Base-by-base conservation (phyloP, 2,329 filamentous ascomycete genomes). In the Colletotrichum spaethianum region DNA sequence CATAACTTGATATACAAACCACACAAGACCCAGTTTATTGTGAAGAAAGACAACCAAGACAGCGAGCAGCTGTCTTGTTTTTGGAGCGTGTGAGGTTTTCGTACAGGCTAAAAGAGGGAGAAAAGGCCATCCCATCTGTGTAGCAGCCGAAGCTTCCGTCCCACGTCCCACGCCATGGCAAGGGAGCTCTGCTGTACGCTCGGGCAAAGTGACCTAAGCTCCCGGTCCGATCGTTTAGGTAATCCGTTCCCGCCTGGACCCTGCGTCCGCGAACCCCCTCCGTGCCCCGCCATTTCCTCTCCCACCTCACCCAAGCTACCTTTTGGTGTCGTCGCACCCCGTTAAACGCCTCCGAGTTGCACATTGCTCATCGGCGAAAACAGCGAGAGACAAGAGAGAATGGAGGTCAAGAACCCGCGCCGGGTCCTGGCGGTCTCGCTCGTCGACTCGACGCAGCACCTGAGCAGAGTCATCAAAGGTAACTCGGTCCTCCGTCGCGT, bases 351-450 rank as follows among this genome's bases (percentile, higher is more conserved):
- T 60, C 36, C 60, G 33, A 18, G 9, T 48, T 18, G 16, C 61
- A 31, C 59, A 42, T 18, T 20, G 28, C 16, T 16, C 28, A 36
- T 23, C 18, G 31, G 20, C 26, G 18, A 20, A 12, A 14, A 38
- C 33, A 9, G 14, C n/a, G 16, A n/a, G 20, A 7, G 31, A 52
- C 9, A 36, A 36, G 20, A 48, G 20, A 23, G 20, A 23, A 82
- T 82, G 80, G 82, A 86, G 4, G 82, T 90, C 31, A 75, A 82
- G 44, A 87, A 89, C 75, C 86, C 89, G 14, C 84, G 89, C 62
- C 84, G 90, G 36, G 87, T 92, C 65, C 81, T 92, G 44, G 89
- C 89, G 20, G 86, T 92, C 6, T 87, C 85, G n/a, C 81, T 86
- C 52, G 83, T 83, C 68, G 83, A 81, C 44, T 85, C 85, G 67